Percentiles rank a stretch among this genome's conserved stretches.
Evolutionary conservation across 2,329 filamentous ascomycete genomes (phyloP).

Genomic region (Pseudocercospora crystallina): DNA sequence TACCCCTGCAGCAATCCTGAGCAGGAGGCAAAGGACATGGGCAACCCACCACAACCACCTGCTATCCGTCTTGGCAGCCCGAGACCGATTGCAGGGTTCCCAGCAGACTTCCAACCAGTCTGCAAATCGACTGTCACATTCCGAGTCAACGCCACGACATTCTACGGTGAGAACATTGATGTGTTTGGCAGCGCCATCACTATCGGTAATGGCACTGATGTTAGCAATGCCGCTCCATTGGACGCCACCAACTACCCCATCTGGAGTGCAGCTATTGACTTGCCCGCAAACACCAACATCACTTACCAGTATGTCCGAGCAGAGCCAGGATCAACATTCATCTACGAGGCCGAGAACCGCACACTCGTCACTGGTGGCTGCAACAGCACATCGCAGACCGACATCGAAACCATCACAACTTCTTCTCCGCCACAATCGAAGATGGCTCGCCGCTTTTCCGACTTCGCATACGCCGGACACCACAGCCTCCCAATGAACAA

Average conservation of each 20-base stretch:
- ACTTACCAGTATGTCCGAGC: constrained; percentile 35
- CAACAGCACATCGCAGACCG: constrained; percentile 25
- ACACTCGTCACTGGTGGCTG: constrained; percentile 35
- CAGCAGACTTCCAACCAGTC: constrained; percentile 63
- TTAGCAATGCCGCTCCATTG: constrained; percentile 30
- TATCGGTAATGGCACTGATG: constrained; percentile 29
- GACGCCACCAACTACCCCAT: constrained; percentile 35
- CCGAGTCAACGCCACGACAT: constrained; percentile 35
- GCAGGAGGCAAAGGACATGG: constrained; percentile 38
- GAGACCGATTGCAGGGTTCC: constrained; percentile 67
- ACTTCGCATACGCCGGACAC: constrained; percentile 15
- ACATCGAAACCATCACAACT: constrained; percentile 33
- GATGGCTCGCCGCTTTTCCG: constrained; percentile 24
- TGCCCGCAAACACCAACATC: constrained; percentile 33
- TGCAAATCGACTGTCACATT: constrained; percentile 36
- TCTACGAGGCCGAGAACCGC: constrained; percentile 34
- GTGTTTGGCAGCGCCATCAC: constrained; percentile 35
- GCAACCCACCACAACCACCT: constrained; percentile 62
- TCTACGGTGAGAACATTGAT: constrained; percentile 38
- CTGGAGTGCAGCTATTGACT: constrained; percentile 35
- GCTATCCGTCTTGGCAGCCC: constrained; percentile 61
- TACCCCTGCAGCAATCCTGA: constrained; percentile 42
- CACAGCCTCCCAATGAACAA: constrained; percentile 13
- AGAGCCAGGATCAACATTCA: constrained; percentile 33
- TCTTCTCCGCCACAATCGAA: constrained; percentile 27